A percentile compares a stretch with the other conserved stretches of the same genome.
Evolutionary conservation across 106 monocot species (phyloP).

Genomic region (Triglochin maritima): DNA sequence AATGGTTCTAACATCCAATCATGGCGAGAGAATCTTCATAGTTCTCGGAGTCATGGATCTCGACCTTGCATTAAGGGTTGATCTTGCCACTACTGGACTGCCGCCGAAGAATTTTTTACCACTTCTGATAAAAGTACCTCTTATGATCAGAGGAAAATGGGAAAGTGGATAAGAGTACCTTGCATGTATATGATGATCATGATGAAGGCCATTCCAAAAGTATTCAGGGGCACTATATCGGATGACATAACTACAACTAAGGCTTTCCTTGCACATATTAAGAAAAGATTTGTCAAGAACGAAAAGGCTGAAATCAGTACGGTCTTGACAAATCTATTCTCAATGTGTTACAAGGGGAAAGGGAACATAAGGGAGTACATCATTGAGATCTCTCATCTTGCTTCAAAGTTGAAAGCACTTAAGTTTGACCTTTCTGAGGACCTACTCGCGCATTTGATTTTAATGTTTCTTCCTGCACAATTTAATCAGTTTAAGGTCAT

Average conservation of each 20-base stretch:
- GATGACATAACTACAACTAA: neutral
- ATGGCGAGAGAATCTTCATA: neutral
- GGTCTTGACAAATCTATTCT: constrained; percentile 1
- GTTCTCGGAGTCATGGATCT: constrained; percentile 1
- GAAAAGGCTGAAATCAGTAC: constrained; percentile 8
- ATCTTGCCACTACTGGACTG: too few relatives aligned
- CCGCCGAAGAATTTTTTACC: too few relatives aligned
- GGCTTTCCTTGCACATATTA: constrained; percentile 1
- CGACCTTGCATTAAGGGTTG: neutral
- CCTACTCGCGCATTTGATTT: constrained; percentile 2
- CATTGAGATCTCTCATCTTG: constrained; percentile 9
- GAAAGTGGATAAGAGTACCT: too few relatives aligned
- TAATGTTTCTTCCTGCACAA: constrained; percentile 14
- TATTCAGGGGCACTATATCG: neutral
- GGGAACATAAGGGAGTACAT: constrained; percentile 13
- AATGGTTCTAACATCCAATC: constrained; percentile 3
- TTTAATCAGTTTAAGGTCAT: constrained; percentile 5
- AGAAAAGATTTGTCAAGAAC: constrained; percentile 3
- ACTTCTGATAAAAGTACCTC: neutral
- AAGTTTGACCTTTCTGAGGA: constrained; percentile 2
- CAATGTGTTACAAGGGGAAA: constrained; percentile 5
- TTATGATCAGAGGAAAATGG: constrained; percentile 3
- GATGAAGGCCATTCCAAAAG: neutral
- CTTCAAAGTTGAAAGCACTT: constrained; percentile 10
- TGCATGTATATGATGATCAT: constrained; percentile 2